Evolutionary conservation across 257 asterid genomes (phyloP).

Genomic region (Nicotiana tomentosiformis): DNA sequence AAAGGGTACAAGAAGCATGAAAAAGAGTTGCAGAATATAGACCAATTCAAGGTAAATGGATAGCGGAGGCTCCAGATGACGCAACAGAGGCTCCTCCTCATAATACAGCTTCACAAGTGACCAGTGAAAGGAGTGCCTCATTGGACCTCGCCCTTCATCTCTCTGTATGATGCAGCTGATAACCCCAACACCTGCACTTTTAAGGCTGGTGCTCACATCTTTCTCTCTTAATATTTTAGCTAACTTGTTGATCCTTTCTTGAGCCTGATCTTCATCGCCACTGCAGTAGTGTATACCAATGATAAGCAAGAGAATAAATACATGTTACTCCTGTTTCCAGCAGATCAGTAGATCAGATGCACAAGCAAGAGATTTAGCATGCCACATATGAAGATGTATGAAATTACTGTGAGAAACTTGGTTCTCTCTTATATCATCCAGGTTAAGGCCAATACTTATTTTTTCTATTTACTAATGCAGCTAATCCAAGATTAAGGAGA

Average conservation of each 20-base stretch:
- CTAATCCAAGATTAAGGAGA: not conserved
- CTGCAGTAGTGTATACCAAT: slow-evolving; percentile 26
- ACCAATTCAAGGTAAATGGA: slow-evolving; percentile 97
- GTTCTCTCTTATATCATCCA: not conserved
- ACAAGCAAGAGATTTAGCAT: not conserved
- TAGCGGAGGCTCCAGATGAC: slow-evolving; percentile 98
- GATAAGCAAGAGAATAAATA: not conserved
- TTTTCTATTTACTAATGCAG: not conserved
- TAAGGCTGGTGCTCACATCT: slow-evolving; percentile 75
- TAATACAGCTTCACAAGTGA: slow-evolving; percentile 64
- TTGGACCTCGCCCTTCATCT: slow-evolving; percentile 98
- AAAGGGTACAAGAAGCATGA: not conserved
- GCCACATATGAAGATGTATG: not conserved
- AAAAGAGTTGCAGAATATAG: slow-evolving; percentile 12
- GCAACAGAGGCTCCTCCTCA: slow-evolving; percentile 84
- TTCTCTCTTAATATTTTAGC: slow-evolving; percentile 85
- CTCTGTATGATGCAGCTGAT: slow-evolving; percentile 96
- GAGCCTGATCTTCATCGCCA: slow-evolving; percentile 99
- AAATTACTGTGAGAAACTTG: not conserved
- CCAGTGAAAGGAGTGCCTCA: slow-evolving; percentile 97
- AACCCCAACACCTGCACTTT: slow-evolving; percentile 84
- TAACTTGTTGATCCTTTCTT: slow-evolving; percentile 83
- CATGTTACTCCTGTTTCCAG: not conserved
- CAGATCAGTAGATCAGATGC: not conserved
- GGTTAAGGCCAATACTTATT: not conserved